Conservation (phyloP, 148 eudicot species). For the Chenopodium suecicum region DNA sequence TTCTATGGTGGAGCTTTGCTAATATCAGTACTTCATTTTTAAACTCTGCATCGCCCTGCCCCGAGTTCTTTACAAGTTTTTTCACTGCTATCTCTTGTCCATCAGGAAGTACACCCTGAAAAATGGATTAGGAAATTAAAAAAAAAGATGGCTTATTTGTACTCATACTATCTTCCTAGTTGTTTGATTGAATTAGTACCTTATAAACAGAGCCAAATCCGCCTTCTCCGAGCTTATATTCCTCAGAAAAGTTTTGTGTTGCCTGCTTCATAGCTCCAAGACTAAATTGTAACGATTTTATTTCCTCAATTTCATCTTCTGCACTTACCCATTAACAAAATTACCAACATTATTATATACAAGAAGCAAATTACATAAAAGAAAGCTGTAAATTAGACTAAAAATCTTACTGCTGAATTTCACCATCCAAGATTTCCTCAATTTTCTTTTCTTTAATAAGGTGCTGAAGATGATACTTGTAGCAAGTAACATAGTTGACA, state of each 20-base stretch:
- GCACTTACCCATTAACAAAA: neutral
- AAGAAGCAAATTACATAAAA: too few species aligned
- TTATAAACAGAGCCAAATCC: slow-evolving; percentile 24
- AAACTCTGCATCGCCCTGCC: slow-evolving; percentile 14
- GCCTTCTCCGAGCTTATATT: slow-evolving; percentile 12
- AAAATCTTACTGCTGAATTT: slow-evolving; percentile 27
- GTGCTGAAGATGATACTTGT: neutral
- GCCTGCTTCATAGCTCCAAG: neutral
- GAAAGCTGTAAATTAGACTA: too few species aligned
- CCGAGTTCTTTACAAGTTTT: neutral
- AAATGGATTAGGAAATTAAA: neutral
- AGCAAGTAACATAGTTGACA: slow-evolving; percentile 10
- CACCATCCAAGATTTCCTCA: slow-evolving; percentile 7
- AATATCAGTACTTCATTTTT: slow-evolving; percentile 11
- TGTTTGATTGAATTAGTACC: neutral
- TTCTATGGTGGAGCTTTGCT: slow-evolving; percentile 19
- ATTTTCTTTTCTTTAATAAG: slow-evolving; percentile 15
- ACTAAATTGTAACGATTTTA: slow-evolving; percentile 17
- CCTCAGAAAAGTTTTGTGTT: slow-evolving; percentile 13
- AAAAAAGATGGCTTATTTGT: neutral
- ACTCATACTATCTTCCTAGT: neutral
- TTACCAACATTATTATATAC: too few species aligned
- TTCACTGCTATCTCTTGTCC: slow-evolving; percentile 21
- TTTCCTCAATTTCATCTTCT: slow-evolving; percentile 27
- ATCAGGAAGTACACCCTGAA: slow-evolving; percentile 11